These are phyloP conservation scores for Tricholoma furcatifolium DNA, from an alignment of 768 basidiomycete genomes.

Conservation along the genomic window DNA sequence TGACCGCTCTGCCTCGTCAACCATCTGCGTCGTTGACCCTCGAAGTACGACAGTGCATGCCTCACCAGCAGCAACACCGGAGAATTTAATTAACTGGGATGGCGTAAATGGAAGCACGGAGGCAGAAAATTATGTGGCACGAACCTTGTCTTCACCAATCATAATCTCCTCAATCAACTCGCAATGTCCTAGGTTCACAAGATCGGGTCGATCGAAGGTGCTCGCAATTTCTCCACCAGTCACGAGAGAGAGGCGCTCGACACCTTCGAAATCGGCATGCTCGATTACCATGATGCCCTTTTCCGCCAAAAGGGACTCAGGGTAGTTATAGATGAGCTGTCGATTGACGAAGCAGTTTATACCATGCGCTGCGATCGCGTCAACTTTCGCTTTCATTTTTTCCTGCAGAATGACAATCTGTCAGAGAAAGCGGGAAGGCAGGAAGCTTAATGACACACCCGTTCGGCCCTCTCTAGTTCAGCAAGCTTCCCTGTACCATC, in stretches of 20 bases:
- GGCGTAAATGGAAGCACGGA: neutral
- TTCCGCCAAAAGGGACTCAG: slow-evolving; percentile 92
- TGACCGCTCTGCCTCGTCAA: slow-evolving; percentile 97
- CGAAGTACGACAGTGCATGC: slow-evolving; percentile 98
- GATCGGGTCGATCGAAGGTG: slow-evolving; percentile 91
- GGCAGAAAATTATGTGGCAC: slow-evolving; percentile 8
- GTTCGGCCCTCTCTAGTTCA: slow-evolving; percentile 95
- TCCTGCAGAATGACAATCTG: slow-evolving; percentile 51
- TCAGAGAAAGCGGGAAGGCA: neutral
- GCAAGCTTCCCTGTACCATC: slow-evolving; percentile 96
- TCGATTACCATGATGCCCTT: slow-evolving; percentile 95
- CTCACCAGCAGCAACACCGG: slow-evolving; percentile 95
- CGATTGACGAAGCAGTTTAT: slow-evolving; percentile 98
- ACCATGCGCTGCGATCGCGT: slow-evolving; percentile 89
- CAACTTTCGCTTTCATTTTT: slow-evolving; percentile 99
- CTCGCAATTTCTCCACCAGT: slow-evolving; percentile 97
- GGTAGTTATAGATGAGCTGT: slow-evolving; percentile 99
- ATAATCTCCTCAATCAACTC: slow-evolving; percentile 98
- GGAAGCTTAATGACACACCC: slow-evolving; percentile 40
- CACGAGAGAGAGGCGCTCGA: slow-evolving; percentile 92
- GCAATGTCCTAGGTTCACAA: slow-evolving; percentile 89
- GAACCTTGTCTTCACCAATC: slow-evolving; percentile 98
- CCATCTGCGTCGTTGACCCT: slow-evolving; percentile 98
- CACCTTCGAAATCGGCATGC: slow-evolving; percentile 98
- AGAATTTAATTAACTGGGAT: slow-evolving; percentile 96